These are phyloP conservation scores for Diplogelasinospora grovesii DNA, from an alignment of 495 filamentous ascomycete species.

Conservation along the genomic window DNA sequence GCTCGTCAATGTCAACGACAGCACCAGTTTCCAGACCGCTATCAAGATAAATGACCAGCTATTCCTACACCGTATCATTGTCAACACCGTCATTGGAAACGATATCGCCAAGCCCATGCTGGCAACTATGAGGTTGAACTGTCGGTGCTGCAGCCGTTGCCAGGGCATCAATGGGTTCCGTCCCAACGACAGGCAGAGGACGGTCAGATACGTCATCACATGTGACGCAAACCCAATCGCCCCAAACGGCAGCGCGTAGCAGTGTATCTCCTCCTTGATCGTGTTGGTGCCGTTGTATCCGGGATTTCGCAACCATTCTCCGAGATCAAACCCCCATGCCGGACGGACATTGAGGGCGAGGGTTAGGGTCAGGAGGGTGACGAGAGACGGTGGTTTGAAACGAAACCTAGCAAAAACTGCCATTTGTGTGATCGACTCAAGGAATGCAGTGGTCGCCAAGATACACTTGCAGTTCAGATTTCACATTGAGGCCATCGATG, in stretches of 20 bases:
- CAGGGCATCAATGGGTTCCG: conserved; percentile 14
- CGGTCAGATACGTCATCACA: conserved; percentile 28
- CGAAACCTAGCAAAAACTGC: no score
- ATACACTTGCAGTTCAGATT: no score
- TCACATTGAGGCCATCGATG: no score
- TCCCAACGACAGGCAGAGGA: conserved; percentile 15
- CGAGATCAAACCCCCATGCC: conserved; percentile 3
- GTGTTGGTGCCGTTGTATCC: conserved; percentile 13
- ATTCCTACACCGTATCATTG: conserved; percentile 22
- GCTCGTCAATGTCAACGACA: conserved; percentile 15
- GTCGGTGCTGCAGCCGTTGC: conserved; percentile 6
- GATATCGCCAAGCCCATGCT: conserved; percentile 13
- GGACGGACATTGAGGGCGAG: no score
- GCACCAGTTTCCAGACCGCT: conserved; percentile 25
- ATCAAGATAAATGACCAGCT: conserved; percentile 30
- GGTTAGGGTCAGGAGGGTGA: no score
- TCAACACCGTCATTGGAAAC: conserved; percentile 14
- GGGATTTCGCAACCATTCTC: conserved; percentile 8
- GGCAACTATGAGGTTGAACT: conserved; percentile 14
- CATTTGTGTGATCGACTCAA: no score
- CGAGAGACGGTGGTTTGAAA: no score
- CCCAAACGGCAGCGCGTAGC: conserved; percentile 31
- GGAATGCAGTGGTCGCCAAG: no score
- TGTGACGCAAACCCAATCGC: conserved; percentile 31
- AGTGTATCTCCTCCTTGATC: conserved; percentile 23